Evolutionary conservation across 2,329 filamentous ascomycete species (phyloP).

Genomic region (Lasiodiplodia gonubiensis): DNA sequence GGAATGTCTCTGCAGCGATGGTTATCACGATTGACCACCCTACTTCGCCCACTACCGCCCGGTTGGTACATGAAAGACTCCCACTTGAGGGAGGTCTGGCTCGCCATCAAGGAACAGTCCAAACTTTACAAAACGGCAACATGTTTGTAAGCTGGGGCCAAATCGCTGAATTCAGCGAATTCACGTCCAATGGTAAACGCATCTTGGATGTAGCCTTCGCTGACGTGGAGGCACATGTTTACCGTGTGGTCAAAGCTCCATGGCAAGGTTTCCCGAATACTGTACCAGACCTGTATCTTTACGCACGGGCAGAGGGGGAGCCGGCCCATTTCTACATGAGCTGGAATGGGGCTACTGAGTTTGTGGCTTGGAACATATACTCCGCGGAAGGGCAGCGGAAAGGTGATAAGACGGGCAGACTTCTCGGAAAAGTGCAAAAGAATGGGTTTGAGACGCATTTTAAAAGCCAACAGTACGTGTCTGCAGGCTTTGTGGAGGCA

Average conservation of each 20-base stretch:
- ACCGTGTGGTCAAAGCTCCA: background rate
- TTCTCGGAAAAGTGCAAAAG: background rate
- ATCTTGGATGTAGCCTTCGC: conserved; percentile 35
- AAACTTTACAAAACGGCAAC: conserved; percentile 44
- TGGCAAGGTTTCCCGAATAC: background rate
- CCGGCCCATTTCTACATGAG: background rate
- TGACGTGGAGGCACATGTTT: background rate
- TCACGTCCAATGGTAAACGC: conserved; percentile 37
- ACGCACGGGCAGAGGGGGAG: background rate
- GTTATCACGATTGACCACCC: background rate
- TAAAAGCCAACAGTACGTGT: background rate
- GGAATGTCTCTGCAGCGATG: conserved; percentile 29
- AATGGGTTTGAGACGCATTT: conserved; percentile 1
- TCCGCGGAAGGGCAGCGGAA: background rate
- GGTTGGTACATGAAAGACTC: background rate
- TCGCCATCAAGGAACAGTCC: conserved; percentile 55
- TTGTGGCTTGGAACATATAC: background rate
- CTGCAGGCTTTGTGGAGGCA: background rate
- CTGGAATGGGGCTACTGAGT: conserved; percentile 4
- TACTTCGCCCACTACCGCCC: conserved; percentile 18
- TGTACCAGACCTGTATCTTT: background rate
- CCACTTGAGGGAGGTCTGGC: background rate
- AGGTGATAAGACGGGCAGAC: no score
- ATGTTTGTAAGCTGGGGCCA: conserved; percentile 46
- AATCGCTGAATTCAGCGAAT: conserved; percentile 43